Base-by-base conservation (phyloP, 78 protist genomes). In the Pigoraptor vietnamica region DNA sequence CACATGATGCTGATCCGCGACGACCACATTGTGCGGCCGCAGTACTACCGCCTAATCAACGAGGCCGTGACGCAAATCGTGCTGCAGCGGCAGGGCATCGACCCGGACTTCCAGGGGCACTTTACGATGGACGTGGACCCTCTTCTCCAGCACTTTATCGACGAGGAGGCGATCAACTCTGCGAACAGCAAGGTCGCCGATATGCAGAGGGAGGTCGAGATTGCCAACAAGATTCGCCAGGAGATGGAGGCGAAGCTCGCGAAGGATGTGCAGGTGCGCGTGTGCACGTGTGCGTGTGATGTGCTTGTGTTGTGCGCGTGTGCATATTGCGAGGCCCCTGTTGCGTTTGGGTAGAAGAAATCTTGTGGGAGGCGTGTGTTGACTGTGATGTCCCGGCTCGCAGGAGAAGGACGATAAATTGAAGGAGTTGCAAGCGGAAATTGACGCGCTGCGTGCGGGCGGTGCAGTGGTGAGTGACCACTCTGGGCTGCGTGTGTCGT, bases 1-100 rank as follows among this genome's bases (percentile, higher is more conserved):
- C 56, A 90, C 81, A 2, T 90, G 40, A 90, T 90, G 91, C 81
- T 90, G 21, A 67, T 90, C 2, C 39, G 91, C 32, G 91, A 90
- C 39, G 91, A 90, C 91, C n/a, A 90, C 91, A 34, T 14, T 19
- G 24, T 34, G 14, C 91, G 91, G 37, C 24, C 82, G 29, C 19
- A 90, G 38, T 90, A 90, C 86, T 90, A 67, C 35, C 55, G 91
- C 14, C 86, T 90, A 2, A 40, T 90, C 32, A 86, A 48, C 40
- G 91, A 90, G 19, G 37, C 81, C 82, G 91, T 90, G 34, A 10
- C 37, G 25, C 89, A 86, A 36, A 86, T 86, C 6, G 86, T 40
- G 2, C 24, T 90, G 21, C 91, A 67, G 24, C 91, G 91, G 0
- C 6, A 90, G 35, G 91, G 91, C 36, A 35, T 90, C 82, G 91